These are phyloP conservation scores for Lojkania enalia DNA, from an alignment of 2,329 filamentous ascomycete species.

Conservation along the genomic window DNA sequence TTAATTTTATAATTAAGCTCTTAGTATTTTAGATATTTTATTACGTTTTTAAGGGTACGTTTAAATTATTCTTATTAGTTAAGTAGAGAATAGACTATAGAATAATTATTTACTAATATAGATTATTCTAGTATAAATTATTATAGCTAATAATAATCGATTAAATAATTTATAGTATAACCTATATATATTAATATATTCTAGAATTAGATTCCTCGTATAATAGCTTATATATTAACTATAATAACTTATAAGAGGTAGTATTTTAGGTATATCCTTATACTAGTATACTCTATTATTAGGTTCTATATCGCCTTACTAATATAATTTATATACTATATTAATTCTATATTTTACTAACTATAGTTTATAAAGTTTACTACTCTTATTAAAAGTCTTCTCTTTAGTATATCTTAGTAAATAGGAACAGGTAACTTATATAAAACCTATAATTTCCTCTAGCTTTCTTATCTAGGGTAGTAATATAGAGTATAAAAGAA, in stretches of 20 bases:
- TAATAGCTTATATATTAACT: constrained; percentile 3
- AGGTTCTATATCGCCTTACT: constrained; percentile 29
- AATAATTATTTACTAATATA: constrained; percentile 4
- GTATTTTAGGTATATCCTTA: constrained; percentile 7
- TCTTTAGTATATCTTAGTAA: constrained; percentile 34
- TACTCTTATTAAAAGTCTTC: constrained; percentile 42
- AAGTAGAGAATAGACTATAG: constrained; percentile 1
- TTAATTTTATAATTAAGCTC: constrained; percentile 7
- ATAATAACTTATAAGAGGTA: constrained; percentile 6
- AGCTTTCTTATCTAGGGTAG: constrained; percentile 29
- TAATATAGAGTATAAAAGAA: constrained; percentile 22
- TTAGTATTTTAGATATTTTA: constrained; percentile 6
- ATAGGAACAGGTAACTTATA: constrained; percentile 34
- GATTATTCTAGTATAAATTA: constrained; percentile 4
- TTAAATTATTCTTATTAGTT: constrained; percentile 3
- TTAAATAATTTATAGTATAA: no score
- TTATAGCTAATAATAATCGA: constrained; percentile 1
- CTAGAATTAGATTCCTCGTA: constrained; percentile 3
- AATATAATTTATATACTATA: constrained; percentile 13
- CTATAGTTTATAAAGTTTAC: constrained; percentile 28
- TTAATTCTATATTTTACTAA: constrained; percentile 6
- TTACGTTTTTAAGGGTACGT: constrained; percentile 1
- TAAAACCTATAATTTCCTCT: constrained; percentile 37
- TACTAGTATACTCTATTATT: constrained; percentile 24
- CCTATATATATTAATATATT: neutral